Conservation (phyloP, 2,329 filamentous ascomycete species). For the Acephala macrosclerotiorum region DNA sequence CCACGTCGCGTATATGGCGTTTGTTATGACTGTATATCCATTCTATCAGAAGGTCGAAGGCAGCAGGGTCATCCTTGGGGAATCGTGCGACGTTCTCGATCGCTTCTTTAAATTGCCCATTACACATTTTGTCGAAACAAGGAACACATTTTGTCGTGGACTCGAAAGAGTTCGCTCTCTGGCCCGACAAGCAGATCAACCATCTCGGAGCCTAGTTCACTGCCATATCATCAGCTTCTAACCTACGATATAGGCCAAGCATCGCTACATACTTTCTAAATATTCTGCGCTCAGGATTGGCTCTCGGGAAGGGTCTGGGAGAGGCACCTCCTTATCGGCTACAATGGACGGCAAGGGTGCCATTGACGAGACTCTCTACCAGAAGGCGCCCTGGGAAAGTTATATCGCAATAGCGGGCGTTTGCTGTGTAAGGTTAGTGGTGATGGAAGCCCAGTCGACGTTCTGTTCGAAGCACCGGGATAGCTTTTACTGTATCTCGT, state of each 20-base stretch:
- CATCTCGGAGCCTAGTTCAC: conserved; percentile 18
- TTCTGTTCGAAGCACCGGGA: too few relatives aligned
- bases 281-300: too few relatives aligned
- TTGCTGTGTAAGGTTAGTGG: too few relatives aligned
- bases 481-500: too few relatives aligned
- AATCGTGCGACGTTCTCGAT: conserved; percentile 4
- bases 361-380: too few relatives aligned
- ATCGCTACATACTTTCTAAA: too few relatives aligned
- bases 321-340: too few relatives aligned
- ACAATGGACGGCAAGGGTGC: too few relatives aligned
- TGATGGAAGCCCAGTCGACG: too few relatives aligned
- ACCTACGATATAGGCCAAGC: background rate
- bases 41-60: conserved; percentile 26
- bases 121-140: conserved; percentile 32
- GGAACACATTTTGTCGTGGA: conserved; percentile 25
- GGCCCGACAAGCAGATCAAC: conserved; percentile 30
- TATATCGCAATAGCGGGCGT: too few relatives aligned
- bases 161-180: conserved; percentile 1
- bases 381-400: too few relatives aligned
- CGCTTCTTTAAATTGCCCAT: conserved; percentile 25
- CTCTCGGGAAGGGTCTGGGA: too few relatives aligned
- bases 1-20: background rate
- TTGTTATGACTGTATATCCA: conserved; percentile 13
- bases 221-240: background rate
- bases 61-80: conserved; percentile 20